These are phyloP conservation scores for Solanum lignicaule DNA, from an alignment of 257 asterid species.

Conservation along the genomic window DNA sequence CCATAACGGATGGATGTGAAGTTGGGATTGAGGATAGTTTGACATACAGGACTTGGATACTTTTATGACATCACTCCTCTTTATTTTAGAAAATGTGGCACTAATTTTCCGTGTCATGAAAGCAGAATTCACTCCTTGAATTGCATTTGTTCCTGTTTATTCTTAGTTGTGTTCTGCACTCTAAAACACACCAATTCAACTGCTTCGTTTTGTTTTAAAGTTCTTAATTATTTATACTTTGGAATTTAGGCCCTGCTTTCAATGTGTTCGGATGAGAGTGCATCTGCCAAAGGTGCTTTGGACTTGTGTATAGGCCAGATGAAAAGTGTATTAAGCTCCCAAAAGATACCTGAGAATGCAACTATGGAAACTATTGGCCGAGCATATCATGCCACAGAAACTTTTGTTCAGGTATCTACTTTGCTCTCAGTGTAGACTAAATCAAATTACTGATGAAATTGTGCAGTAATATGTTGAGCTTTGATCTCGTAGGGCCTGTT, in stretches of 20 bases:
- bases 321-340: conserved; percentile 73
- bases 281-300: conserved; percentile 83
- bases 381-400: conserved; percentile 96
- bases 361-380: conserved; percentile 89
- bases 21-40: not conserved
- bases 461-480: conserved; percentile 7
- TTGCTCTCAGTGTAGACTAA: conserved; percentile 10
- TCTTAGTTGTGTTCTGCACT: not conserved
- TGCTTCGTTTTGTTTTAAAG: not conserved
- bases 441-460: not conserved
- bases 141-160: not conserved
- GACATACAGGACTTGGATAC: not conserved
- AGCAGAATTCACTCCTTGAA: not conserved
- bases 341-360: conserved; percentile 71
- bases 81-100: not conserved
- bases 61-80: not conserved
- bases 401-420: conserved; percentile 74
- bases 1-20: not conserved
- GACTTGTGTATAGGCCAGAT: conserved; percentile 85
- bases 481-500: conserved; percentile 54
- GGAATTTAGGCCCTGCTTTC: conserved; percentile 68
- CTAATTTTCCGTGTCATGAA: not conserved
- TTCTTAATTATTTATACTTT: conserved; percentile 6
- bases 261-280: conserved; percentile 73
- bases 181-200: not conserved